Evolutionary conservation across 2,329 filamentous ascomycete species (phyloP).

Genomic region (Chrysoporthe deuterocubensis): DNA sequence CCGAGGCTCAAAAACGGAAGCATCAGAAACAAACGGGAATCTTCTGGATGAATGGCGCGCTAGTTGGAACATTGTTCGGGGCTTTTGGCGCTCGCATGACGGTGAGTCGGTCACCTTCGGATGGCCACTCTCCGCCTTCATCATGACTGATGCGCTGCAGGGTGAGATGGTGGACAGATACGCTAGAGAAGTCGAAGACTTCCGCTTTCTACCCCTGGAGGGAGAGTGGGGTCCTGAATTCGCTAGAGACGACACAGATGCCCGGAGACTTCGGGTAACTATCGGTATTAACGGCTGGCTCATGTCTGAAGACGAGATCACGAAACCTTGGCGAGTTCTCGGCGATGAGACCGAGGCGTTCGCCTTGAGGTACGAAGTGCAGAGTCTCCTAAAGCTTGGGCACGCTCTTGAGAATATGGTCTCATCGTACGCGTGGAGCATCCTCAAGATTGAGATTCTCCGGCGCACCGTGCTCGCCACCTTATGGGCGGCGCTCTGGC

Average conservation of each 20-base stretch:
- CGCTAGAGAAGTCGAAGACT: slow-evolving; percentile 83
- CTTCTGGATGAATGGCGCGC: slow-evolving; percentile 81
- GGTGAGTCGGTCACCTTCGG: slow-evolving; percentile 36
- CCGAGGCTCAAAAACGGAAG: slow-evolving; percentile 73
- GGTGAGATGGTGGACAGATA: slow-evolving; percentile 88
- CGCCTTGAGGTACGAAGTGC: slow-evolving; percentile 81
- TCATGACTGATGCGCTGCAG: slow-evolving; percentile 33
- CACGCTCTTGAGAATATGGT: slow-evolving; percentile 74
- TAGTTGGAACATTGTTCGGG: slow-evolving; percentile 87
- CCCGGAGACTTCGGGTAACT: slow-evolving; percentile 71
- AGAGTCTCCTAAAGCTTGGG: slow-evolving; percentile 76
- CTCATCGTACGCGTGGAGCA: slow-evolving; percentile 73
- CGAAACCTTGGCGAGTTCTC: slow-evolving; percentile 78
- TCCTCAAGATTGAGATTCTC: slow-evolving; percentile 75
- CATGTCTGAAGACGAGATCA: slow-evolving; percentile 72
- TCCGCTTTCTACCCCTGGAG: slow-evolving; percentile 75
- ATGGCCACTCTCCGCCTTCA: no score
- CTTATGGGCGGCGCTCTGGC: slow-evolving; percentile 71
- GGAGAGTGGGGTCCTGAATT: slow-evolving; percentile 45
- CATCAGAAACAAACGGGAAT: slow-evolving; percentile 73
- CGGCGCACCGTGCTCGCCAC: slow-evolving; percentile 72
- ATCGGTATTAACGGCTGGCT: slow-evolving; percentile 91
- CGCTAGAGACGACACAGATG: slow-evolving; percentile 38
- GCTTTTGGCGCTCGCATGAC: slow-evolving; percentile 83
- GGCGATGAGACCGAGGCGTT: slow-evolving; percentile 77